Base-by-base conservation (phyloP, 257 asterid species). In the Capsicum chinense region DNA sequence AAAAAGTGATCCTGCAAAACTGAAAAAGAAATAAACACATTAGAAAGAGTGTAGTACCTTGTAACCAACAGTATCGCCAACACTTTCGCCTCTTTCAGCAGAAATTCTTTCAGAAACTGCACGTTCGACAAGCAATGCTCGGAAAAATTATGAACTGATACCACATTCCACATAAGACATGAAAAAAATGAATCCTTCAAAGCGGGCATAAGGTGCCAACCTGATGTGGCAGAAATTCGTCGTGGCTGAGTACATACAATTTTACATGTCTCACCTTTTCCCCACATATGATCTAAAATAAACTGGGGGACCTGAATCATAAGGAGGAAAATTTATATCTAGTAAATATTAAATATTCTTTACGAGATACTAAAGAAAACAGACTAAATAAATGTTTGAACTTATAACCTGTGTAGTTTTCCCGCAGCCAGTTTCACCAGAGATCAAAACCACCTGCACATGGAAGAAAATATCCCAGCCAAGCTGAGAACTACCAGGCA, bases 371-470 rank as follows among this genome's bases (percentile, higher is more conserved):
- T 56, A 80, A 50, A 17, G 13, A 52, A 21, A 70, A 62, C 19
- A 57, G 70, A 86, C 80, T 50, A 26, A 73, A 50, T 48, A n/a
- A 60, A 73, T 73, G 50, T 44, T 47, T 85, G 83, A 83, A 83
- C 69, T 19, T 67, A 71, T 56, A 87, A 93, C 98, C 99, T 94
- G 98, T 35, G 99, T 95, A 19, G 98, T 95, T 91, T 95, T 95
- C 64, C 97, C 99, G 56, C 99, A 96, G 83, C 99, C 99, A 85
- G 99, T 96, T 92, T 94, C 97, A 88, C 99, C 99, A 87, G 97
- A 90, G 85, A 96, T 87, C 83, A 96, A 98, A 84, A 96, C 96
- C 17, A 94, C 98, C 99, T 96, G 94, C 83, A 85, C 84, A 62
- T 56, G 81, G 62, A 83, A 74, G 58, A 83, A 74, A 76, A 76